Percentiles rank a stretch among this genome's conserved stretches.
Evolutionary conservation across 1,284 basidiomycete species (phyloP).

Genomic region (Athelia psychrophila): DNA sequence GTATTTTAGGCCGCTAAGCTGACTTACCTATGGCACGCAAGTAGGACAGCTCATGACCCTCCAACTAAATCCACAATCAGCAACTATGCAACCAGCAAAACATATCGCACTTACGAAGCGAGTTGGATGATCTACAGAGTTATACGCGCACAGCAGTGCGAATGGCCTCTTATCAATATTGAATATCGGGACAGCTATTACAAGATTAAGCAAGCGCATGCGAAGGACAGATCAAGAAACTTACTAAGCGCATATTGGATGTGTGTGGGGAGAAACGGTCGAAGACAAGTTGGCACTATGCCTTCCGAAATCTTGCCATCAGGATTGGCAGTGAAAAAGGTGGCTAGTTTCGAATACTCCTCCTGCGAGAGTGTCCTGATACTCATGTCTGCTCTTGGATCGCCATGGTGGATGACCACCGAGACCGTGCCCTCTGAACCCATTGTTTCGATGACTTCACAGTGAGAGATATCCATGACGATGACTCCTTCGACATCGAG

Average conservation of each 20-base stretch:
- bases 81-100: neutral
- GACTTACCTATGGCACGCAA: constrained; percentile 75
- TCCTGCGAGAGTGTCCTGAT: constrained; percentile 55
- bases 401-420: constrained; percentile 54
- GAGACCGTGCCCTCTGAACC: constrained; percentile 64
- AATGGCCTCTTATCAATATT: constrained; percentile 94
- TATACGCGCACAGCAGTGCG: constrained; percentile 89
- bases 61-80: constrained; percentile 48
- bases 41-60: constrained; percentile 93
- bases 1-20: too few relatives aligned
- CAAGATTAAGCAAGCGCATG: constrained; percentile 1
- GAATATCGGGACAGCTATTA: constrained; percentile 83
- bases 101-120: constrained; percentile 62
- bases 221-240: constrained; percentile 19
- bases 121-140: constrained; percentile 74
- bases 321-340: constrained; percentile 75
- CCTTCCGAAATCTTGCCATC: constrained; percentile 87
- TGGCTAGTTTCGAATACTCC: constrained; percentile 71
- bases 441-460: constrained; percentile 81
- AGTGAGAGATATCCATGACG: constrained; percentile 90
- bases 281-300: constrained; percentile 73
- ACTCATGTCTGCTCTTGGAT: constrained; percentile 39
- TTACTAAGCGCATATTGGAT: constrained; percentile 85
- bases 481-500: constrained; percentile 91
- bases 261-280: constrained; percentile 74